Evolutionary conservation across 352 stramenopile species (phyloP), one percentile per base, ranked within the genome.

Genomic region (Phytophthora citrophthora): DNA sequence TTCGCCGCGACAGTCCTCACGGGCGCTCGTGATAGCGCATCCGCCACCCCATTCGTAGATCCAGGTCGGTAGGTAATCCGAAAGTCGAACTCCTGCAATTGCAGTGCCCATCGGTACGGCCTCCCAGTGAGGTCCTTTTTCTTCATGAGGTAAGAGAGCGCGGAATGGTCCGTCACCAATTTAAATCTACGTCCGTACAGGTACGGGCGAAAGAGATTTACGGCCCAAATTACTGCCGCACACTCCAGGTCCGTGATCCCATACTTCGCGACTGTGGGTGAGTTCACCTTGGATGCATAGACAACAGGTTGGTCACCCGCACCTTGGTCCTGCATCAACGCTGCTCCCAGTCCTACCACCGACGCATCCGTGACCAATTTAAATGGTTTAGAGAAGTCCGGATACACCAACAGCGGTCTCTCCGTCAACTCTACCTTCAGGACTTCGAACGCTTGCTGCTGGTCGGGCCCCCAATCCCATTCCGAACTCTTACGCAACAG

Each of bases 191-290:
- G 5, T 12, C 48, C 48, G 13, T 55, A 55, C 1, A 45, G 24
- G 11, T 45, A 55, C 18, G 23, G 48, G 2, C 48, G 23, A 5
- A 50, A 50, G 4, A 38, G 13, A 4, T 50, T 50, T 0, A 27
- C 40, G 16, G 18, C 40, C 40, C 15, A 43, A 8, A 43, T 43
- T 4, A 39, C 38, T 18, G 58, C 71, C 2, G 64, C 23, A 38
- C 68, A 72, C 34, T 80, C 64, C 1, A 80, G 32, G 10, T 80
- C 53, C 0, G 56, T 70, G 29, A 77, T 68, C 1, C 20, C 3
- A 8, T 74, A 72, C 38, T 68, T 69, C 2, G 63, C 61, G 23
- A 74, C 56, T 0, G 58, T 50, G 1, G 18, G 4, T 2, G 27
- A 61, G 44, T 70, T 74, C 4, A 69, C 60, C 8, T 72, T 72